Evolutionary conservation across 2,329 filamentous ascomycete genomes (phyloP).

Genomic region (Whalleya microplaca): DNA sequence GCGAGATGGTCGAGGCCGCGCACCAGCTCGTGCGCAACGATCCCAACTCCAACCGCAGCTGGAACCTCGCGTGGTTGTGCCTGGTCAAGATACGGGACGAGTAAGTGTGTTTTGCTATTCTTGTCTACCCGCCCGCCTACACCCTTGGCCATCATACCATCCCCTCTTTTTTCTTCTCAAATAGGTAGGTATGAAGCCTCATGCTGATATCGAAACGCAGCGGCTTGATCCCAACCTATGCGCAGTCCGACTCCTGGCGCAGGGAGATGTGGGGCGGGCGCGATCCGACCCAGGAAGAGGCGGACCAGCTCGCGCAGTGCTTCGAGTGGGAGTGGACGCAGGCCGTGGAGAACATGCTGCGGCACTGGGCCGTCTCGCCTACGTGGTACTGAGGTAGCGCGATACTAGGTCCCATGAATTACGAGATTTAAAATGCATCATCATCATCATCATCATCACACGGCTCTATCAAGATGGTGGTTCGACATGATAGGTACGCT

Average conservation of each 20-base stretch:
- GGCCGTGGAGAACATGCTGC: conserved; percentile 67
- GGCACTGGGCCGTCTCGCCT: conserved; percentile 68
- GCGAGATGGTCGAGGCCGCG: conserved; percentile 67
- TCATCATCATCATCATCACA: not conserved
- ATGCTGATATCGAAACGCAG: conserved; percentile 39
- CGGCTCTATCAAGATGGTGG: too few species aligned
- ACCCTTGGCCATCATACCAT: too few species aligned
- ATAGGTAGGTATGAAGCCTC: not conserved
- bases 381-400: conserved; percentile 49
- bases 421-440: not conserved
- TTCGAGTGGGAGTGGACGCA: conserved; percentile 70
- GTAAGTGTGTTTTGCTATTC: conserved; percentile 47
- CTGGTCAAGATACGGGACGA: conserved; percentile 67
- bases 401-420: not conserved
- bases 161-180: not conserved
- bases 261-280: conserved; percentile 72
- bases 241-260: conserved; percentile 61
- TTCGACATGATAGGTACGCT: not conserved
- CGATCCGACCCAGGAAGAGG: conserved; percentile 58
- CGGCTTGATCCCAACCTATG: conserved; percentile 63
- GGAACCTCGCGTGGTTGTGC: conserved; percentile 78
- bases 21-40: conserved; percentile 66
- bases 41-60: conserved; percentile 68
- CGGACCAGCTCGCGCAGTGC: conserved; percentile 61
- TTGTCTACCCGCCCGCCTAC: not conserved